phyloP scores from a whole-genome alignment of 2,329 filamentous ascomycete species.

The Penicillium sp. region DNA sequence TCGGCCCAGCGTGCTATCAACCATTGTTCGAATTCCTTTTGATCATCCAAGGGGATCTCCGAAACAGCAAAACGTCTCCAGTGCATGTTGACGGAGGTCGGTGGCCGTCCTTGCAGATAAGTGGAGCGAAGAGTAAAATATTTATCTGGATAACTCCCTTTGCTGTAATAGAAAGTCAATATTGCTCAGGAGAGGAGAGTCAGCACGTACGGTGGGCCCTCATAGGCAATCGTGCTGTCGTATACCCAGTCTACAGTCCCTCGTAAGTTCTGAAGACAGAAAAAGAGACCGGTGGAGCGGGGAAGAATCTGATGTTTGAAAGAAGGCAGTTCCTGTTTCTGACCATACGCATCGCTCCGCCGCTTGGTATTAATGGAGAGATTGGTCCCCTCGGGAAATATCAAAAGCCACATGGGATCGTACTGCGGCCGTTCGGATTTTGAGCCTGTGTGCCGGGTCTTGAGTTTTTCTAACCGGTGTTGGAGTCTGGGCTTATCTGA shows the following conservation, averaged over 20 bases:
- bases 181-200: background rate
- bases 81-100: slow-evolving; percentile 93
- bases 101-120: slow-evolving; percentile 80
- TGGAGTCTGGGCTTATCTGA: slow-evolving; percentile 56
- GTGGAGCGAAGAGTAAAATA: slow-evolving; percentile 82
- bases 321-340: slow-evolving; percentile 52
- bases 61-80: slow-evolving; percentile 80
- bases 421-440: slow-evolving; percentile 42
- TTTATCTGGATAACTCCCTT: slow-evolving; percentile 79
- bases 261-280: slow-evolving; percentile 55
- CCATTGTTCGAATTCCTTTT: slow-evolving; percentile 75
- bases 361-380: slow-evolving; percentile 52
- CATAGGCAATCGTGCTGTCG: slow-evolving; percentile 87
- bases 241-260: slow-evolving; percentile 60
- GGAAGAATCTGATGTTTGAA: slow-evolving; percentile 57
- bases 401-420: slow-evolving; percentile 62
- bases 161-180: slow-evolving; percentile 43
- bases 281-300: slow-evolving; percentile 55
- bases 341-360: slow-evolving; percentile 52
- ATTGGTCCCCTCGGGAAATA: slow-evolving; percentile 62
- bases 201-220: slow-evolving; percentile 74
- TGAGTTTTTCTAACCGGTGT: slow-evolving; percentile 52
- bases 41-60: slow-evolving; percentile 72
- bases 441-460: slow-evolving; percentile 47
- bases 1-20: slow-evolving; percentile 80